Evolutionary conservation across 2,329 filamentous ascomycete species (phyloP).

Genomic region (Stachybotrys chlorohalonatus): DNA sequence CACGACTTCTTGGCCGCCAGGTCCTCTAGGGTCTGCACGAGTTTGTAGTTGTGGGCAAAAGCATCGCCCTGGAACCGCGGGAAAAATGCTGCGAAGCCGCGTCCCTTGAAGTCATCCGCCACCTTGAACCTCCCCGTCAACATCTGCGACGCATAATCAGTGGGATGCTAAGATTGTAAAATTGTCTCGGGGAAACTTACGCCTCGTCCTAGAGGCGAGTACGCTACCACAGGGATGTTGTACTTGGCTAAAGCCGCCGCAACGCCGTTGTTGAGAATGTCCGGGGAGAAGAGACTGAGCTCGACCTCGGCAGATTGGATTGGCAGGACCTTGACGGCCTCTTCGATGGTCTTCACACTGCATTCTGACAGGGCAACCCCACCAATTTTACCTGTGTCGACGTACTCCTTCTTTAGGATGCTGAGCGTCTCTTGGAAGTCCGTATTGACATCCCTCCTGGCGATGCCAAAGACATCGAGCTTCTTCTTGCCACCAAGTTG

Average conservation of each 20-base stretch:
- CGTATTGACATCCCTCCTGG: conserved; percentile 43
- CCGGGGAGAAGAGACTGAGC: conserved; percentile 39
- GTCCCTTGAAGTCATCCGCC: conserved; percentile 11
- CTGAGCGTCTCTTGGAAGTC: conserved; percentile 34
- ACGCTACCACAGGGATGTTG: conserved; percentile 61
- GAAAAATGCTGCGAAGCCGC: conserved; percentile 14
- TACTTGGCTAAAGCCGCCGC: conserved; percentile 50
- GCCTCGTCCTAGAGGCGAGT: conserved; percentile 59
- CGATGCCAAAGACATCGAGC: conserved; percentile 52
- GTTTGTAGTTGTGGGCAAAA: conserved; percentile 54
- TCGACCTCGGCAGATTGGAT: conserved; percentile 45
- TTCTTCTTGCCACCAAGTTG: conserved; percentile 46
- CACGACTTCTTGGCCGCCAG: conserved; percentile 51
- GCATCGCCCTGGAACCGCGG: conserved; percentile 56
- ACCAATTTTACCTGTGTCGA: conserved; percentile 42
- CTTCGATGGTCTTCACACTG: conserved; percentile 36
- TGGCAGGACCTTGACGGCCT: conserved; percentile 33
- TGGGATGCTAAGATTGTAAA: neutral
- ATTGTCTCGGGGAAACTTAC: conserved; percentile 15
- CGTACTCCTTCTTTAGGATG: conserved; percentile 34
- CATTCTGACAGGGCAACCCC: conserved; percentile 44
- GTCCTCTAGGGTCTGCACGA: conserved; percentile 47
- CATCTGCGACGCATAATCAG: conserved; percentile 13
- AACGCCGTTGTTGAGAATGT: conserved; percentile 41
- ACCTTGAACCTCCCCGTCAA: conserved; percentile 18